Conservation (phyloP, 78 protist genomes). For the Acrasis kona region DNA sequence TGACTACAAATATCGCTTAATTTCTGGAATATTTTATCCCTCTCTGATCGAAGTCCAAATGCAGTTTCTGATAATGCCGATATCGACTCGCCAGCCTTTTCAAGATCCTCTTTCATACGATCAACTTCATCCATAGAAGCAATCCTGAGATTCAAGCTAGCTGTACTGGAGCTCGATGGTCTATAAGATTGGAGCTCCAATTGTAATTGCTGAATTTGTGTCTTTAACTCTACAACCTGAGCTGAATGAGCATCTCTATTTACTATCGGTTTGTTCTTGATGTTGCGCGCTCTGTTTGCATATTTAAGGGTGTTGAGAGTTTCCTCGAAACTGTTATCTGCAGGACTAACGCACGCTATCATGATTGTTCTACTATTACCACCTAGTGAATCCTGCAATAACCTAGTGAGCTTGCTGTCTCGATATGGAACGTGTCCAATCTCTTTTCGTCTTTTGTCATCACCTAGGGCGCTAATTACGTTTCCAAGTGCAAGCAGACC, state of each 20-base stretch:
- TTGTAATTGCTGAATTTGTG: not conserved
- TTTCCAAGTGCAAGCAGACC: slow-evolving; percentile 58
- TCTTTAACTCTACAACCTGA: not conserved
- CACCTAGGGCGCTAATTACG: slow-evolving; percentile 65
- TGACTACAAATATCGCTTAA: no score
- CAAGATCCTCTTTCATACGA: not conserved
- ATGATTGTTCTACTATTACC: slow-evolving; percentile 50
- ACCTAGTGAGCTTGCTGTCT: slow-evolving; percentile 48
- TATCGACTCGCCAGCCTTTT: not conserved
- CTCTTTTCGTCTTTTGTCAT: not conserved
- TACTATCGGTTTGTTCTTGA: slow-evolving; percentile 64
- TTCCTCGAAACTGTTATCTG: slow-evolving; percentile 63
- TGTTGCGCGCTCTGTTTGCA: slow-evolving; percentile 73
- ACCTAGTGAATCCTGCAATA: slow-evolving; percentile 54
- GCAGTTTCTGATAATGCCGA: slow-evolving; percentile 1
- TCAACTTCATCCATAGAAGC: not conserved
- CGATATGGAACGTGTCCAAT: slow-evolving; percentile 62
- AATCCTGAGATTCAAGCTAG: not conserved
- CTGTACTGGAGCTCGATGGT: not conserved
- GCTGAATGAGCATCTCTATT: slow-evolving; percentile 43
- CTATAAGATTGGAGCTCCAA: not conserved
- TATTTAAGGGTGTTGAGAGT: slow-evolving; percentile 70
- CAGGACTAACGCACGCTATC: slow-evolving; percentile 62
- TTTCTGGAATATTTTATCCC: no score
- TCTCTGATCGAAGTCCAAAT: no score